Evolutionary conservation across 1,284 basidiomycete species (phyloP).

Genomic region (Trametes sp.): DNA sequence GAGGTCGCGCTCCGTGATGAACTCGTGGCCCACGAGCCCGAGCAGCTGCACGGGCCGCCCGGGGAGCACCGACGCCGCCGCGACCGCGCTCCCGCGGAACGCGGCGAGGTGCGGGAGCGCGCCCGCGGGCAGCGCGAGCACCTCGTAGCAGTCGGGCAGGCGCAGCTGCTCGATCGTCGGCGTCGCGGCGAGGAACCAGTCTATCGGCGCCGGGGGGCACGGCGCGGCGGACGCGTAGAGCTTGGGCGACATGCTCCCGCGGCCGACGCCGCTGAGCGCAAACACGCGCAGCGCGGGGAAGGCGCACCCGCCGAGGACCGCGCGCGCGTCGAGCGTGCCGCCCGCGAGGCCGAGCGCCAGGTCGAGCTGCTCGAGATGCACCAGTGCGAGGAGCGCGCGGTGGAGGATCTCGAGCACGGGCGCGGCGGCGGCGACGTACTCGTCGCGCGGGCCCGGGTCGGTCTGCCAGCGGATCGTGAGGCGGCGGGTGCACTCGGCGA

Average conservation of each 20-base stretch:
- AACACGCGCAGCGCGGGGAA: slow-evolving; percentile 53
- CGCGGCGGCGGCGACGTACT: slow-evolving; percentile 36
- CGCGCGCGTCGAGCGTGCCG: slow-evolving; percentile 35
- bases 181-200: slow-evolving; percentile 52
- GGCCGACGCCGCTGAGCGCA: slow-evolving; percentile 58
- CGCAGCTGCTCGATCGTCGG: slow-evolving; percentile 54
- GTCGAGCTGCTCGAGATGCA: slow-evolving; percentile 60
- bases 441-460: slow-evolving; percentile 40
- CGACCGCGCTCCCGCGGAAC: slow-evolving; percentile 65
- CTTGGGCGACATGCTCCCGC: slow-evolving; percentile 44
- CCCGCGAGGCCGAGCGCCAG: slow-evolving; percentile 55
- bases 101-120: slow-evolving; percentile 55
- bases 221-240: slow-evolving; percentile 20
- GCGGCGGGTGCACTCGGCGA: slow-evolving; percentile 52
- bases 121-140: slow-evolving; percentile 46
- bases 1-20: slow-evolving; percentile 60
- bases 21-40: slow-evolving; percentile 62
- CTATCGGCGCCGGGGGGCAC: slow-evolving; percentile 37
- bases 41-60: slow-evolving; percentile 63
- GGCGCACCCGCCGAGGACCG: slow-evolving; percentile 39
- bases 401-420: slow-evolving; percentile 36
- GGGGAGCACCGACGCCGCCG: slow-evolving; percentile 65
- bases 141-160: slow-evolving; percentile 55
- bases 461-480: slow-evolving; percentile 63
- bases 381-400: slow-evolving; percentile 50